Conservation (phyloP, 441 rosid species). For the Monsonia emarginata region DNA sequence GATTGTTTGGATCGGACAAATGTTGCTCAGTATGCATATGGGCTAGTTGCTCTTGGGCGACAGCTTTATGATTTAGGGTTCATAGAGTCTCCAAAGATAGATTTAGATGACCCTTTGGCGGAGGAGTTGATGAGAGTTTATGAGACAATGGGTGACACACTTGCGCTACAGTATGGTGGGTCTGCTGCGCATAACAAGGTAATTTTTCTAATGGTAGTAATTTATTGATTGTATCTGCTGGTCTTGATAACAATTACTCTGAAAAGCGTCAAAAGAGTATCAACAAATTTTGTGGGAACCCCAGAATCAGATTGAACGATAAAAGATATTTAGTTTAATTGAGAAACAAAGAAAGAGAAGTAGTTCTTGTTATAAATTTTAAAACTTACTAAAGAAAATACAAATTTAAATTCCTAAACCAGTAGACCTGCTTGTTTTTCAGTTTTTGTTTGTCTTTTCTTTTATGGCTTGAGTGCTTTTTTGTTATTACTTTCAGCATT, state of each 20-base stretch:
- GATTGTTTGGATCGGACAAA: constrained; percentile 98
- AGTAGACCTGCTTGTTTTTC: too few species aligned
- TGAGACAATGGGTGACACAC: constrained; percentile 98
- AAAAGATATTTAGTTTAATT: neutral
- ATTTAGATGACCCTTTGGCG: constrained; percentile 74
- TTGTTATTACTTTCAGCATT: neutral
- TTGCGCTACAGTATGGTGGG: constrained; percentile 98
- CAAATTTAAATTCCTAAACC: too few species aligned
- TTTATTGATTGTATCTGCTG: neutral
- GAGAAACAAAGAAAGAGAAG: neutral
- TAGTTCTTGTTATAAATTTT: neutral
- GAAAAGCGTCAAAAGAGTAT: neutral
- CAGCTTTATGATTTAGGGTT: constrained; percentile 79
- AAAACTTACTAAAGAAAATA: too few species aligned
- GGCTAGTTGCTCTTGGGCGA: constrained; percentile 83
- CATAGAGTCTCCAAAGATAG: constrained; percentile 53
- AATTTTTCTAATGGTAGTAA: constrained; percentile 10
- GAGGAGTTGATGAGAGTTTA: constrained; percentile 73
- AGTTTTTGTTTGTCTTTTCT: too few species aligned
- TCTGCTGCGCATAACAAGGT: constrained; percentile 99
- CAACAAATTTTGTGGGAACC: neutral
- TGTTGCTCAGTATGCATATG: constrained; percentile 99
- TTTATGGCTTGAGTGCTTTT: too few species aligned
- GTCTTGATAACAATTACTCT: neutral
- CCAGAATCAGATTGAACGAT: neutral